Evolutionary conservation across 2,329 filamentous ascomycete genomes (phyloP).

Genomic region (Gremmenia infestans): DNA sequence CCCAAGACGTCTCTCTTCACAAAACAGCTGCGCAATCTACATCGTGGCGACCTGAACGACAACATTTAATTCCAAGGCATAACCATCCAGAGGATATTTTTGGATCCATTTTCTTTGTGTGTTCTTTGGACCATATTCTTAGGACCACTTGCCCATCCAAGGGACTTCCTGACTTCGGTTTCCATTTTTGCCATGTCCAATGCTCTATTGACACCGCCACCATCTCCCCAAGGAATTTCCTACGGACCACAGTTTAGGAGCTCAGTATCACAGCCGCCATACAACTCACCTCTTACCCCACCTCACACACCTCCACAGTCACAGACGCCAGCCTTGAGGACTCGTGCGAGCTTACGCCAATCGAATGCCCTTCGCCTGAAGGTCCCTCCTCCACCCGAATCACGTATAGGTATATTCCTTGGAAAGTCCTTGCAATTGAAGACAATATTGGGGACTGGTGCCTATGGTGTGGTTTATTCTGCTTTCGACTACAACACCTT

Average conservation of each 20-base stretch:
- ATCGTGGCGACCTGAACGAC: background rate
- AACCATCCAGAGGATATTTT: constrained; percentile 1
- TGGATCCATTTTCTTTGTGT: constrained; percentile 16
- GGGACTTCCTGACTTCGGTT: constrained; percentile 12
- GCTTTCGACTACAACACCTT: constrained; percentile 67
- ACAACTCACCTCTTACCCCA: constrained; percentile 1
- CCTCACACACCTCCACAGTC: constrained; percentile 6
- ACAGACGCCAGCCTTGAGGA: constrained; percentile 2
- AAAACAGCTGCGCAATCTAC: constrained; percentile 3
- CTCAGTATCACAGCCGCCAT: background rate
- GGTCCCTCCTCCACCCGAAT: constrained; percentile 57
- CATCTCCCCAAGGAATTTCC: constrained; percentile 17
- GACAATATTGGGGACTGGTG: constrained; percentile 83
- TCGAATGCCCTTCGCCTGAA: background rate
- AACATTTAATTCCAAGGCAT: constrained; percentile 5
- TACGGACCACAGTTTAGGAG: background rate
- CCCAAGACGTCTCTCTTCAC: constrained; percentile 9
- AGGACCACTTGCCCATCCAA: constrained; percentile 10
- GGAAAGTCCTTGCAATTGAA: constrained; percentile 67
- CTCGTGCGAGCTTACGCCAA: constrained; percentile 1
- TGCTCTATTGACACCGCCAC: constrained; percentile 24
- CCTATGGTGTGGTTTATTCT: constrained; percentile 96
- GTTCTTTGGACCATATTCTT: constrained; percentile 17
- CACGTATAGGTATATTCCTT: constrained; percentile 78
- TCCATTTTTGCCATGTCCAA: constrained; percentile 28